phyloP scores from a whole-genome alignment of 306 rosid genomes.

The Medicago ruthenica region DNA sequence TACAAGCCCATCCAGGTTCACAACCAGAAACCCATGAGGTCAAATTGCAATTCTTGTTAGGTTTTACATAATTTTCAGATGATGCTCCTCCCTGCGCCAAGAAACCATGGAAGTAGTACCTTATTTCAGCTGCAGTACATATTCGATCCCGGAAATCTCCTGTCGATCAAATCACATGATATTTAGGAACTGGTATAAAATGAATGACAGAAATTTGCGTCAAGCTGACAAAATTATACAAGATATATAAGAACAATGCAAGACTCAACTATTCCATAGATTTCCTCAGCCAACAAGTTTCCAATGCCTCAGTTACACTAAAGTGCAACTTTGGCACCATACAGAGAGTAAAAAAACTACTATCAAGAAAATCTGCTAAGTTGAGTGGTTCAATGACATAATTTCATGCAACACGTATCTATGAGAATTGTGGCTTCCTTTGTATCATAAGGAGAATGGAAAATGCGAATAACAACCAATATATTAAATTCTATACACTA shows the following conservation, averaged over 20 bases:
- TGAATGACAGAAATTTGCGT: conserved; percentile 10
- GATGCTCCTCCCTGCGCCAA: conserved; percentile 42
- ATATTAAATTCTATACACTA: background rate
- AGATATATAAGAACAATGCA: background rate
- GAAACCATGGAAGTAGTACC: conserved; percentile 61
- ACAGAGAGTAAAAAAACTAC: background rate
- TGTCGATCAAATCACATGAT: conserved; percentile 46
- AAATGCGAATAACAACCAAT: background rate
- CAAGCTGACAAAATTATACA: background rate
- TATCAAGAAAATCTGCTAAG: background rate
- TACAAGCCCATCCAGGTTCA: conserved; percentile 91
- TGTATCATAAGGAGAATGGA: background rate
- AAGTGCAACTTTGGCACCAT: conserved; percentile 1
- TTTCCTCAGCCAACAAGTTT: conserved; percentile 14
- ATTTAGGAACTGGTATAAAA: conserved; percentile 33
- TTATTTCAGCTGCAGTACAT: conserved; percentile 69
- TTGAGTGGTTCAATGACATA: conserved; percentile 13
- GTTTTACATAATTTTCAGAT: conserved; percentile 53
- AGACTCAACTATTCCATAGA: background rate
- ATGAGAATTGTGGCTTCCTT: conserved; percentile 19
- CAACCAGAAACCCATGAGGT: conserved; percentile 75
- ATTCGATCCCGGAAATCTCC: conserved; percentile 66
- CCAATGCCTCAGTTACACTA: conserved; percentile 25
- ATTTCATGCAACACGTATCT: conserved; percentile 16
- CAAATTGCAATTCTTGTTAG: conserved; percentile 79